Base-by-base conservation (phyloP, 371 early-diverging fungal genomes). In the Syncephalis fuscata region DNA sequence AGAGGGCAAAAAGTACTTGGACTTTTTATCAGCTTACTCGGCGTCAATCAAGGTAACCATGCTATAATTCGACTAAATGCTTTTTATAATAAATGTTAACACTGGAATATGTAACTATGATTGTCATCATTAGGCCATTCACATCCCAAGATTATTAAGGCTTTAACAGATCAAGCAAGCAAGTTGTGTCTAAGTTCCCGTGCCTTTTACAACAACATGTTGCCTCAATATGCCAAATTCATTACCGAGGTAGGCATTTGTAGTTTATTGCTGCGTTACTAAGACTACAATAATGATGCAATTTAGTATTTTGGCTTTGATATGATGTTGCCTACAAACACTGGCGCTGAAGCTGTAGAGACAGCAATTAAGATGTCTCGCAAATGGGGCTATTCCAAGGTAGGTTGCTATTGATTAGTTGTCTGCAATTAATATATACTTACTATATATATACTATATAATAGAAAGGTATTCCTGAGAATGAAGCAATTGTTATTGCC, bases 331-430 rank as follows among this genome's bases (percentile, higher is more conserved):
- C 95, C 95, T 44, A 88, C 92, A 81, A 97, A 97, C 76, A 94
- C 96, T 9, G 98, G 98, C 52, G 93, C 93, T 49, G 98, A 97
- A 60, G 96, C 92, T 9, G 96, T 97, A 20, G 98, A 97, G 62
- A 94, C 98, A 5, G 98, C 91, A 16, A 79, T 97, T 62, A 97
- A 97, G 71, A 75, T 97, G n/a, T 85, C 96, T 39, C 80, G 98
- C 59, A 85, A 85, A 64, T 97, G 96, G 96, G 98, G 85, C 16
- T 93, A 93, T 67, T 53, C 32, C 4, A 32, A 32, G 32, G 32
- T 32, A 32, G n/a, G 11, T 32, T 32, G 32, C 32, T n/a, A n/a
- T n/a, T n/a, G n/a, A n/a, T n/a, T n/a, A n/a, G n/a, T n/a, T n/a
- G n/a, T n/a, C n/a, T n/a, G n/a, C n/a, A n/a, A n/a, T n/a, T n/a